These are phyloP conservation scores for Carpinus viminea DNA, from an alignment of 306 rosid species.

Conservation along the genomic window DNA sequence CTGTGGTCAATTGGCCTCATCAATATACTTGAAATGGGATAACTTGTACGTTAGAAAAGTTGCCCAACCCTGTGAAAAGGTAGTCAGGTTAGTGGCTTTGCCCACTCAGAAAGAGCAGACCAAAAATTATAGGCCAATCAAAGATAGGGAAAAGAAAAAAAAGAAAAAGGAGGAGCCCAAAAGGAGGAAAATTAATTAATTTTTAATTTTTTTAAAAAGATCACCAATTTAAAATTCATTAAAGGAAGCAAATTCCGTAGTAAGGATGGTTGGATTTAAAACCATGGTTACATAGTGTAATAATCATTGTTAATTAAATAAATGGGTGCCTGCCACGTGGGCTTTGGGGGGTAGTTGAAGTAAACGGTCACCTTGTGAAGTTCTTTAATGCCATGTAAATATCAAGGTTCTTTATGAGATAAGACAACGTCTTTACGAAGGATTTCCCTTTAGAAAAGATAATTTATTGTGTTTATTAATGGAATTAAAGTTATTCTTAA, in stretches of 20 bases:
- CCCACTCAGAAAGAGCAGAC: neutral
- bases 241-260: conserved; percentile 2
- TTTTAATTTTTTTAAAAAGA: neutral
- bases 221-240: neutral
- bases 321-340: conserved; percentile 19
- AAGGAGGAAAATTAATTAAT: neutral
- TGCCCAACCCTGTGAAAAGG: too few species aligned
- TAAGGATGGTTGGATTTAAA: neutral
- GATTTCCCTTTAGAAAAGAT: neutral
- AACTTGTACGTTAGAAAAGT: neutral
- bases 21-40: neutral
- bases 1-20: neutral
- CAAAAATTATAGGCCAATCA: neutral
- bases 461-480: neutral
- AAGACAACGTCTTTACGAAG: neutral
- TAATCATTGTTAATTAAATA: neutral
- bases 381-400: conserved; percentile 9
- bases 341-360: conserved; percentile 12
- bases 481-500: neutral
- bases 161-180: neutral
- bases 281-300: too few species aligned
- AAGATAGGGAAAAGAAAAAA: too few species aligned
- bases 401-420: neutral
- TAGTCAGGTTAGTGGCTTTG: neutral
- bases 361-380: neutral